phyloP scores from a whole-genome alignment of 257 asterid genomes.

The Nemophila menziesii region DNA sequence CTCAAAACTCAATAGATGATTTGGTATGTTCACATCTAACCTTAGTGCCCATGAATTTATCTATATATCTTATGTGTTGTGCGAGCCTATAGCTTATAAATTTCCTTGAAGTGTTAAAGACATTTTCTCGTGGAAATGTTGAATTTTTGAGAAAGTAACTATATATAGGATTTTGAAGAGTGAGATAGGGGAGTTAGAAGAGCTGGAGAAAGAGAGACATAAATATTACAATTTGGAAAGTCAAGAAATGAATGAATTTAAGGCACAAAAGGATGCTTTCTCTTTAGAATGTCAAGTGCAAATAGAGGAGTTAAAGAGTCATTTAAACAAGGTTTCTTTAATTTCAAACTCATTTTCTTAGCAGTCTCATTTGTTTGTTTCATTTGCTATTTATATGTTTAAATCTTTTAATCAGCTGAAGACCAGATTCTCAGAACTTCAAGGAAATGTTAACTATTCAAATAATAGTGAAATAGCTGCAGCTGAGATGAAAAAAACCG shows the following conservation, averaged over 20 bases:
- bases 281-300: constrained; percentile 15
- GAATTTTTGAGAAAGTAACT: too few species aligned
- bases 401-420: constrained; percentile 23
- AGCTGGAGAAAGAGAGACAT: constrained; percentile 24
- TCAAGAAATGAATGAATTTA: constrained; percentile 25
- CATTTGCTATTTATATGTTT: background rate
- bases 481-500: constrained; percentile 19
- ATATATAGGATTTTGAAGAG: constrained; percentile 16
- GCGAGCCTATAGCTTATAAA: background rate
- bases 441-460: constrained; percentile 18
- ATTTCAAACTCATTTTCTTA: background rate
- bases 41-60: too few species aligned
- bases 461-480: constrained; percentile 27
- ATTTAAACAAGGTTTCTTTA: constrained; percentile 14
- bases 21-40: too few species aligned
- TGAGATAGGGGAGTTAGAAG: constrained; percentile 24
- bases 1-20: too few species aligned
- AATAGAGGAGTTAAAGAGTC: constrained; percentile 24
- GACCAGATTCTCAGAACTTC: constrained; percentile 21
- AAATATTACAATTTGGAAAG: constrained; percentile 18
- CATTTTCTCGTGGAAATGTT: background rate
- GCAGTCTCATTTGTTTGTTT: background rate
- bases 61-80: too few species aligned
- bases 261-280: constrained; percentile 16
- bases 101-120: background rate